A percentile compares a stretch with the other conserved stretches of the same genome.
phyloP scores from a whole-genome alignment of 2,329 filamentous ascomycete genomes.

The Didymella arachidicola region DNA sequence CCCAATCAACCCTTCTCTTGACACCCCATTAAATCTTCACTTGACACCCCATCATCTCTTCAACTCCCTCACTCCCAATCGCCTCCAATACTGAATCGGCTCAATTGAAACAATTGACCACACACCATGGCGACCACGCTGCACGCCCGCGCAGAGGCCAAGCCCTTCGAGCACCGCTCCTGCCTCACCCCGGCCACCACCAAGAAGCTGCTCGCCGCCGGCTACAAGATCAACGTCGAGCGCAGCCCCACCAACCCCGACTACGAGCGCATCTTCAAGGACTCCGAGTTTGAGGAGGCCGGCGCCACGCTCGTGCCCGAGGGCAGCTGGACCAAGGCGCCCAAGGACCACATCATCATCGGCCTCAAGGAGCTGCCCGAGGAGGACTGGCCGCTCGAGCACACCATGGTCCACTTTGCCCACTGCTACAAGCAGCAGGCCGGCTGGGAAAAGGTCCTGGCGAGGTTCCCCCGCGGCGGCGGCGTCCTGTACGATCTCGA shows the following conservation, averaged over 20 bases:
- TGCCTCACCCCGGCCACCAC: slow-evolving; percentile 51
- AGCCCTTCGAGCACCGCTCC: slow-evolving; percentile 53
- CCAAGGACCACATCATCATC: slow-evolving; percentile 52
- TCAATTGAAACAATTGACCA: slow-evolving; percentile 30
- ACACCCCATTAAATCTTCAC: no score
- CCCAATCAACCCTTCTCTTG: no score
- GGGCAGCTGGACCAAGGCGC: slow-evolving; percentile 49
- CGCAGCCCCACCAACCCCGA: slow-evolving; percentile 49
- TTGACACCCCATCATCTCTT: no score
- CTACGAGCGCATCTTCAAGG: slow-evolving; percentile 53
- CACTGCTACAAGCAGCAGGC: slow-evolving; percentile 55
- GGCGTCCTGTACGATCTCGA: slow-evolving; percentile 86
- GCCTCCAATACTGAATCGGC: no score
- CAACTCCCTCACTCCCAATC: no score
- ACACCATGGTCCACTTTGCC: slow-evolving; percentile 53
- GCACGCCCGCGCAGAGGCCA: slow-evolving; percentile 53
- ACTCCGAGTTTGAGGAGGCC: slow-evolving; percentile 50
- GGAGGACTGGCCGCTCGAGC: slow-evolving; percentile 48
- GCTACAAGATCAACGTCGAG: slow-evolving; percentile 53
- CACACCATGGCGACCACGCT: slow-evolving; percentile 47
- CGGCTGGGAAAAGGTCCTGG: slow-evolving; percentile 78
- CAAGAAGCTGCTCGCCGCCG: slow-evolving; percentile 52
- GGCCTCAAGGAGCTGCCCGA: slow-evolving; percentile 54
- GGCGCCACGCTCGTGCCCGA: slow-evolving; percentile 51
- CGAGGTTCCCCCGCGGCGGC: slow-evolving; percentile 77